Base-by-base conservation (phyloP, 2,329 filamentous ascomycete species). In the Cladosporium sp. region DNA sequence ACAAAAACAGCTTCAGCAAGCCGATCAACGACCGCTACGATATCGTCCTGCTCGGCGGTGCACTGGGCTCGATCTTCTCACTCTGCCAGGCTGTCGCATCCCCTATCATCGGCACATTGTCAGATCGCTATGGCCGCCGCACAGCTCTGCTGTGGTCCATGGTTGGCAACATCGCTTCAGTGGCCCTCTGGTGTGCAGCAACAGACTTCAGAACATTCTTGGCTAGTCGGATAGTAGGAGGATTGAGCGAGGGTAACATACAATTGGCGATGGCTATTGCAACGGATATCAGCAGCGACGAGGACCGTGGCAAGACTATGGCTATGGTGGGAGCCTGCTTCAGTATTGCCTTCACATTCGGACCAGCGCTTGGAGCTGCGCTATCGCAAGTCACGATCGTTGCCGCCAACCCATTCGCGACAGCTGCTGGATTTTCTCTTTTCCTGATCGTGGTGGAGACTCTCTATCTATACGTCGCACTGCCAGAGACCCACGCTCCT, bases 1-100 rank as follows among this genome's bases (percentile, higher is more conserved):
- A 99, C 84, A 99, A 99, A 76, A 88, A 92, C 65, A 84, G 90
- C 59, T 99, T 99, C 71, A 87, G 90, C 43, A 87, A 88, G 58
- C 92, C 93, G 45, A 97, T 99, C 74, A 93, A 96, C 71, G 92
- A 92, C 59, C 87, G 91, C 78, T 96, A 99, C 80, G 94, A 99
- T 72, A 96, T 97, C 66, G 92, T 99, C 25, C 83, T 99, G 43
- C 84, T 99, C 5, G 94, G 94, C 56, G 94, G 94, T 50, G 94
- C 93, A 20, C 81, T 99, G 25, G 94, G 94, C 64, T 97, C 92
- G 58, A 80, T 99, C 19, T 99, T 99, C 80, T 93, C 89, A 12
- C 82, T 97, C 49, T 86, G 97, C 47, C 94, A 99, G 73, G 93
- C 94, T 52, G 78, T 97, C 59, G 92, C 93, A 0, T 96, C 92